Base-by-base conservation (phyloP, 805 yeast genomes). In the Tetrapisispora fleetii region DNA sequence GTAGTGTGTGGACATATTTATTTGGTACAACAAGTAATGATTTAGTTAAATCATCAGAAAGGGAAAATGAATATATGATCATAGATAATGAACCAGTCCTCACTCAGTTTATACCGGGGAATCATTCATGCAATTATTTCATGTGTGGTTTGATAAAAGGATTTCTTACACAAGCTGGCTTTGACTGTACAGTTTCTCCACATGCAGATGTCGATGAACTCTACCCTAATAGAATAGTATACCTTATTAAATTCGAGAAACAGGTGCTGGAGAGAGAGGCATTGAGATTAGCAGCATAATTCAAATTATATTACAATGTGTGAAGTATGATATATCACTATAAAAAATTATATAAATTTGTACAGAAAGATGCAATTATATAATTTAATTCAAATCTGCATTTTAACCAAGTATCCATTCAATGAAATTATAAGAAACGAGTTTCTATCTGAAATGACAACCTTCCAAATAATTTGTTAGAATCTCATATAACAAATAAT, bases 131-230 rank as follows among this genome's bases (percentile, higher is more conserved):
- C 63, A 83, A 85, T 17, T 87, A 91, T 4, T 85, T 84, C 59
- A 77, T 82, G 1, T 95, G 95, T 11, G 96, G 96, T 1, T 75
- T 88, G n/a, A 74, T 88, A 27, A 91, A 86, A 60, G 95, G 95
- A 1, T 81, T 87, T 2, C 70, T 88, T 52, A 85, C 83, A 54
- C 72, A 81, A 7, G 73, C 85, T 2, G 80, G 79, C 48, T 86
- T 85, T 58, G 78, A 77, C 42, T 88, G 91, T 41, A 71, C 69
- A 37, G 95, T 88, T 7, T 77, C 84, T 10, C 95, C 96, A 0
- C 96, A 89, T 62, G 73, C 81, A 0, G 84, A 81, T 41, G 84
- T 87, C 1, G 67, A 75, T 13, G 81, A 74, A 8, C 74, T 69
- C 16, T 63, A 62, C 44, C 84, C 87, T 0, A 67, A 72, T 48